Evolutionary conservation across 495 filamentous ascomycete genomes (phyloP).

Genomic region (Amphirosellinia nigrospora): DNA sequence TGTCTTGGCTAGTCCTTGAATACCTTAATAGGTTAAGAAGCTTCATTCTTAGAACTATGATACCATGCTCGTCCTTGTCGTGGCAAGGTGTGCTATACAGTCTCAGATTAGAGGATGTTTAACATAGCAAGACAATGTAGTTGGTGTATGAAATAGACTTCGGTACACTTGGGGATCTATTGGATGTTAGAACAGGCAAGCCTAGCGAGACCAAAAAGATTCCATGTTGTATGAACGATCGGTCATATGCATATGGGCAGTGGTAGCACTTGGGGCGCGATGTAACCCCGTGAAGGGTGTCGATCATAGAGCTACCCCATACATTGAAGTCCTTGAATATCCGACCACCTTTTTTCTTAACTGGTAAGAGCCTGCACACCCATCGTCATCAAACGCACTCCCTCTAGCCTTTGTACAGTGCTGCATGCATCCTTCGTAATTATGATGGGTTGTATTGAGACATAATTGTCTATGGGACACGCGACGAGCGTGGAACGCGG

Average conservation of each 20-base stretch:
- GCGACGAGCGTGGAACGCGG: background rate
- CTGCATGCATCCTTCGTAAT: conserved; percentile 4
- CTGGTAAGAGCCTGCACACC: background rate
- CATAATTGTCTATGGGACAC: background rate
- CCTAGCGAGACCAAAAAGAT: conserved; percentile 13
- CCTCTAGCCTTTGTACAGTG: background rate
- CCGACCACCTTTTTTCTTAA: conserved; percentile 13
- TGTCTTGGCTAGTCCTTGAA: background rate
- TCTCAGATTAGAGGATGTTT: background rate
- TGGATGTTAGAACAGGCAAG: conserved; percentile 9
- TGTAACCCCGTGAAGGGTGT: conserved; percentile 23
- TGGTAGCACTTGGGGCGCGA: conserved; percentile 24
- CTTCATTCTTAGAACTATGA: background rate
- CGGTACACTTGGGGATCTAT: conserved; percentile 21
- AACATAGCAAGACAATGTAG: background rate
- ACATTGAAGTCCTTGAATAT: conserved; percentile 10
- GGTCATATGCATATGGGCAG: conserved; percentile 25
- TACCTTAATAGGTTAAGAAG: background rate
- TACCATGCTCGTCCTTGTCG: background rate
- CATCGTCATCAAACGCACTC: background rate
- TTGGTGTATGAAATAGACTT: conserved; percentile 16
- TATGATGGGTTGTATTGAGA: background rate
- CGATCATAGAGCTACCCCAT: conserved; percentile 14
- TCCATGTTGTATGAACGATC: background rate
- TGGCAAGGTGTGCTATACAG: background rate